A percentile compares a stretch with the other conserved stretches of the same genome.
phyloP scores from a whole-genome alignment of 2,329 filamentous ascomycete species.

The Xylaria sp. region DNA sequence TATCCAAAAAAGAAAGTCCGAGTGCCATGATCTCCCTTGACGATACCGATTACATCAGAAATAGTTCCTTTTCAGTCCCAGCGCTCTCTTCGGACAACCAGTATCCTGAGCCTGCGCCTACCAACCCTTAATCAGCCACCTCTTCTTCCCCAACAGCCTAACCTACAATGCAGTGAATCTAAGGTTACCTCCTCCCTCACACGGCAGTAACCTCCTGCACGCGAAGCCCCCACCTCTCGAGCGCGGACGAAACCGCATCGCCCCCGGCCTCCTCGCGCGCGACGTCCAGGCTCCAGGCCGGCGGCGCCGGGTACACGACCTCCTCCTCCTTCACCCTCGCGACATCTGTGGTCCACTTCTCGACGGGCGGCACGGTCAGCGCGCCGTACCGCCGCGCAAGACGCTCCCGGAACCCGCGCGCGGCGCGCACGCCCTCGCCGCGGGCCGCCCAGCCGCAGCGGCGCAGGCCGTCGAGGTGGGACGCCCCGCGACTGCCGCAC shows the following conservation, averaged over 20 bases:
- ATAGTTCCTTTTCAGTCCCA: too few species aligned
- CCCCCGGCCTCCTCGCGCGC: slow-evolving; percentile 16
- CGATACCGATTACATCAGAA: too few species aligned
- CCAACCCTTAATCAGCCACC: too few species aligned
- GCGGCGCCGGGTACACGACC: slow-evolving; percentile 13
- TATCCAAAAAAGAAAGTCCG: too few species aligned
- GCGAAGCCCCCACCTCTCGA: not conserved
- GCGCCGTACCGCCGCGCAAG: slow-evolving; percentile 23
- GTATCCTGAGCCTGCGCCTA: too few species aligned
- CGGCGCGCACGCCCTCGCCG: slow-evolving; percentile 11
- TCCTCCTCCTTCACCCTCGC: slow-evolving; percentile 27
- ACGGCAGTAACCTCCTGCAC: not conserved
- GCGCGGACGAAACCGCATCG: slow-evolving; percentile 21
- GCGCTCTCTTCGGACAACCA: too few species aligned
- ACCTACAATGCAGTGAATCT: too few species aligned
- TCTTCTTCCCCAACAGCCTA: too few species aligned
- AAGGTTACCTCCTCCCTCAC: too few species aligned
- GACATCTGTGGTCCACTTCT: slow-evolving; percentile 22
- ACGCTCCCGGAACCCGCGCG: slow-evolving; percentile 10
- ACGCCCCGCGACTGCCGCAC: slow-evolving; percentile 37
- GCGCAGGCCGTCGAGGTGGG: slow-evolving; percentile 28
- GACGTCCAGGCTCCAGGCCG: slow-evolving; percentile 20
- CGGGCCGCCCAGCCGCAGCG: slow-evolving; percentile 27
- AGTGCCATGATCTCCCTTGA: too few species aligned
- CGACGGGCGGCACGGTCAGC: slow-evolving; percentile 15